These are phyloP conservation scores for Ilyonectria destructans DNA, from an alignment of 2,329 filamentous ascomycete genomes.

Conservation along the genomic window DNA sequence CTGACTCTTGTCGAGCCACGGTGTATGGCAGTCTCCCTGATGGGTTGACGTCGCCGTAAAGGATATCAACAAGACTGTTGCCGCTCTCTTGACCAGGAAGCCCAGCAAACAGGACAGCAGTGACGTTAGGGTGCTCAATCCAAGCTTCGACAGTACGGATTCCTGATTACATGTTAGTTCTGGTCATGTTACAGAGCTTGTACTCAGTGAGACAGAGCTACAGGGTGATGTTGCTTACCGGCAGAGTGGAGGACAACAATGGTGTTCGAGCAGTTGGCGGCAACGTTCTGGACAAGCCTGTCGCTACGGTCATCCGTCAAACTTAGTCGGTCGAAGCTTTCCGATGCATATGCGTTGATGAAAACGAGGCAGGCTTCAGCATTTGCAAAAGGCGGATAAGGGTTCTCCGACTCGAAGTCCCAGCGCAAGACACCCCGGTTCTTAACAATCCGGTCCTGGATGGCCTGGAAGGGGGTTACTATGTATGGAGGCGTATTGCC, in stretches of 20 bases:
- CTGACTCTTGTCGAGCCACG: slow-evolving; percentile 64
- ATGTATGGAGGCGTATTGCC: slow-evolving; percentile 63
- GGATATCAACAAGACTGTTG: slow-evolving; percentile 67
- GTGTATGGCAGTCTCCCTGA: slow-evolving; percentile 77
- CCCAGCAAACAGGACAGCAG: slow-evolving; percentile 75
- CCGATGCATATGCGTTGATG: slow-evolving; percentile 83
- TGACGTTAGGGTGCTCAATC: slow-evolving; percentile 78
- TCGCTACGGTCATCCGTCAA: slow-evolving; percentile 79
- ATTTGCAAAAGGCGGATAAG: slow-evolving; percentile 51
- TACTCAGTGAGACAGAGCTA: background rate
- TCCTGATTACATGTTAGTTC: background rate
- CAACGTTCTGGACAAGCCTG: slow-evolving; percentile 71
- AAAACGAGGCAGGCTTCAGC: slow-evolving; percentile 84
- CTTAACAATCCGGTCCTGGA: slow-evolving; percentile 68
- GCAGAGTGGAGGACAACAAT: slow-evolving; percentile 77
- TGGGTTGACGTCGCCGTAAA: slow-evolving; percentile 71
- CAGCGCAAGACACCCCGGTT: slow-evolving; percentile 73
- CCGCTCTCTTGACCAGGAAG: slow-evolving; percentile 79
- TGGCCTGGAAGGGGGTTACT: slow-evolving; percentile 49
- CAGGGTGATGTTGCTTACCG: slow-evolving; percentile 53
- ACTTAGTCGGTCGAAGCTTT: slow-evolving; percentile 76
- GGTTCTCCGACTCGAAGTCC: slow-evolving; percentile 56
- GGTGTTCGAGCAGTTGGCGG: slow-evolving; percentile 73
- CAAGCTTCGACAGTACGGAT: slow-evolving; percentile 75
- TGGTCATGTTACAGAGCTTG: background rate